These are phyloP conservation scores for Komagataella ulmi DNA, from an alignment of 805 yeast genomes.

Conservation along the genomic window DNA sequence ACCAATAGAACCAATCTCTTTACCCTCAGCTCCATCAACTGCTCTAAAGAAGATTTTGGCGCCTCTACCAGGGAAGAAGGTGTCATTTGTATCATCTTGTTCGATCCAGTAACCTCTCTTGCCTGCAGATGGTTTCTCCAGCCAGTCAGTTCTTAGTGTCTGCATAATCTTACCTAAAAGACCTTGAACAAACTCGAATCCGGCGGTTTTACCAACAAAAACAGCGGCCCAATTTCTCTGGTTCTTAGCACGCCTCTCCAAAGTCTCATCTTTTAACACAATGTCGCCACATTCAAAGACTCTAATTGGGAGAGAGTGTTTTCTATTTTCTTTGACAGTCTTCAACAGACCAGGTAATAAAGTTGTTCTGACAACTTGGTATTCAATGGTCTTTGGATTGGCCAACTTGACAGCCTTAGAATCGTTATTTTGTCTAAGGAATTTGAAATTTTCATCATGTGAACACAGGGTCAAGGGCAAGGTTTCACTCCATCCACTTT, in stretches of 20 bases:
- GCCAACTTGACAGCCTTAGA: slow-evolving; percentile 80
- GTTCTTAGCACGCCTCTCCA: slow-evolving; percentile 85
- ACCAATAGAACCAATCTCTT: slow-evolving; percentile 74
- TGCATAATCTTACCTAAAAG: slow-evolving; percentile 90
- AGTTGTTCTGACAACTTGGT: slow-evolving; percentile 95
- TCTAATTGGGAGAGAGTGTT: slow-evolving; percentile 86
- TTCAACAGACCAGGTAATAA: slow-evolving; percentile 89
- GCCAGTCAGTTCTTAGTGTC: slow-evolving; percentile 84
- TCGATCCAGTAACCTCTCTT: slow-evolving; percentile 83
- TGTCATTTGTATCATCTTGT: slow-evolving; percentile 49
- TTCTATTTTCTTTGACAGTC: slow-evolving; percentile 91
- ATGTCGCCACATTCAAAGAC: slow-evolving; percentile 95
- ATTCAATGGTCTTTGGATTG: slow-evolving; percentile 93
- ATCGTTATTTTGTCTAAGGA: slow-evolving; percentile 63
- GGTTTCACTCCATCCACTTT: slow-evolving; percentile 93
- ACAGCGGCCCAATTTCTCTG: slow-evolving; percentile 93
- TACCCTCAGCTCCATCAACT: slow-evolving; percentile 39
- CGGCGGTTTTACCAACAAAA: slow-evolving; percentile 88
- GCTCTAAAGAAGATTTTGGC: slow-evolving; percentile 73
- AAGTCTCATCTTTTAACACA: slow-evolving; percentile 63
- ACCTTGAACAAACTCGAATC: slow-evolving; percentile 92
- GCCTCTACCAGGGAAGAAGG: slow-evolving; percentile 96
- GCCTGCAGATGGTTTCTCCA: slow-evolving; percentile 38
- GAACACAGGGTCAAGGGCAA: slow-evolving; percentile 92
- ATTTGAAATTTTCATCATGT: slow-evolving; percentile 92